These are phyloP conservation scores for Metschnikowia hibisci DNA, from an alignment of 805 yeast genomes.

Conservation along the genomic window DNA sequence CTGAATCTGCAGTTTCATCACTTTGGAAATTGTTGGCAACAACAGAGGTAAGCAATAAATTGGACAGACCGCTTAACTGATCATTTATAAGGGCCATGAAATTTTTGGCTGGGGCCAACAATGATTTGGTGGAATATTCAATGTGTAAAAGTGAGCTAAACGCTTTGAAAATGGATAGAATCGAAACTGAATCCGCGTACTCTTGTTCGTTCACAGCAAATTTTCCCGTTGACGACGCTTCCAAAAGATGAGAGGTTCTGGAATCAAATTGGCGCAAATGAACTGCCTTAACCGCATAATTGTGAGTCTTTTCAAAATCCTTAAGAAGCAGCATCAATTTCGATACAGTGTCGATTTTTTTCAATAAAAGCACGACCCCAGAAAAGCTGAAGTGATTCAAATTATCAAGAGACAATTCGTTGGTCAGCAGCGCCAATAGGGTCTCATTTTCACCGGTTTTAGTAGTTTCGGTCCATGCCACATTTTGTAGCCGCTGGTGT, in stretches of 20 bases:
- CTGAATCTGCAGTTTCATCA: conserved; percentile 15
- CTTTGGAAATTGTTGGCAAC: conserved; percentile 10
- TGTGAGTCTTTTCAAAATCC: conserved; percentile 18
- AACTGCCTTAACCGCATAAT: conserved; percentile 42
- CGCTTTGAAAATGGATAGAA: conserved; percentile 32
- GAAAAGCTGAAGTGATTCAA: conserved; percentile 23
- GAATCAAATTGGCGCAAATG: conserved; percentile 60
- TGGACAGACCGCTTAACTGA: conserved; percentile 24
- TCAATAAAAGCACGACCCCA: conserved; percentile 26
- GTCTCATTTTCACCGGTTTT: conserved; percentile 6
- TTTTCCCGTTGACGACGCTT: conserved; percentile 48
- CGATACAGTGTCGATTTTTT: conserved; percentile 31
- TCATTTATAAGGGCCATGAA: conserved; percentile 31
- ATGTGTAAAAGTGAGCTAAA: conserved; percentile 32
- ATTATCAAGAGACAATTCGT: conserved; percentile 14
- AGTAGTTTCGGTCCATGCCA: conserved; percentile 24
- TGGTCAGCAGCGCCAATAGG: conserved; percentile 7
- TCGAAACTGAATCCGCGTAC: conserved; percentile 27
- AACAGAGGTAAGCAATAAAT: conserved; percentile 26
- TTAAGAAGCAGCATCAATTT: conserved; percentile 32
- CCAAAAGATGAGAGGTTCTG: conserved; percentile 65
- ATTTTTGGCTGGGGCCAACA: conserved; percentile 30
- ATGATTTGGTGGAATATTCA: conserved; percentile 25
- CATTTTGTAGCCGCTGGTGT: conserved; percentile 51
- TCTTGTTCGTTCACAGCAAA: conserved; percentile 22